Evolutionary conservation across 306 rosid genomes (phyloP).

Genomic region (Purshia tridentata): DNA sequence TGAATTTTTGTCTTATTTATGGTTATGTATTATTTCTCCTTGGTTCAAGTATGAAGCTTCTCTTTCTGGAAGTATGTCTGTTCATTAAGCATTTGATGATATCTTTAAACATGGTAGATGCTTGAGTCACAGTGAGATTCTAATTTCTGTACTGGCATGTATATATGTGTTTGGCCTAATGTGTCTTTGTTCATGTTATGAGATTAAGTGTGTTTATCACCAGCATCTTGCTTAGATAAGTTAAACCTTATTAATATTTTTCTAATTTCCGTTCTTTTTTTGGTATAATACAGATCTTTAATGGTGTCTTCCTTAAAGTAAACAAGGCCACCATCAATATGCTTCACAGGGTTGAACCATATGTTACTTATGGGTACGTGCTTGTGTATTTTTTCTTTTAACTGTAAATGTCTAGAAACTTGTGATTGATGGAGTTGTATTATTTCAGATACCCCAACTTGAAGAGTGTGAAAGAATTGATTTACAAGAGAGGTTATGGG

Average conservation of each 20-base stretch:
- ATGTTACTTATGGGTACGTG: conserved; percentile 75
- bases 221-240: background rate
- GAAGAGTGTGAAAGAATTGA: conserved; percentile 80
- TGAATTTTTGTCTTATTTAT: background rate
- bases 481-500: conserved; percentile 82
- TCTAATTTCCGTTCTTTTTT: background rate
- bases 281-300: conserved; percentile 62
- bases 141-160: background rate
- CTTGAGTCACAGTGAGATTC: background rate
- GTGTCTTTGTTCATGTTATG: background rate
- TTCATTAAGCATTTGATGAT: background rate
- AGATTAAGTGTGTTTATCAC: background rate
- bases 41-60: too few species aligned
- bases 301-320: conserved; percentile 86
- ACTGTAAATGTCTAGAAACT: background rate
- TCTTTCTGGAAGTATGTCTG: background rate
- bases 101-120: background rate
- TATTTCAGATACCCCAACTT: conserved; percentile 68
- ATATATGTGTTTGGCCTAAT: background rate
- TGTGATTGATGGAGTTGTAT: background rate
- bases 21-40: background rate
- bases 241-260: background rate
- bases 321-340: conserved; percentile 89
- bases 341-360: conserved; percentile 91
- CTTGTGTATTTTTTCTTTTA: background rate